Evolutionary conservation across 768 basidiomycete species (phyloP).

Genomic region (Macrolepiota dolichaula): DNA sequence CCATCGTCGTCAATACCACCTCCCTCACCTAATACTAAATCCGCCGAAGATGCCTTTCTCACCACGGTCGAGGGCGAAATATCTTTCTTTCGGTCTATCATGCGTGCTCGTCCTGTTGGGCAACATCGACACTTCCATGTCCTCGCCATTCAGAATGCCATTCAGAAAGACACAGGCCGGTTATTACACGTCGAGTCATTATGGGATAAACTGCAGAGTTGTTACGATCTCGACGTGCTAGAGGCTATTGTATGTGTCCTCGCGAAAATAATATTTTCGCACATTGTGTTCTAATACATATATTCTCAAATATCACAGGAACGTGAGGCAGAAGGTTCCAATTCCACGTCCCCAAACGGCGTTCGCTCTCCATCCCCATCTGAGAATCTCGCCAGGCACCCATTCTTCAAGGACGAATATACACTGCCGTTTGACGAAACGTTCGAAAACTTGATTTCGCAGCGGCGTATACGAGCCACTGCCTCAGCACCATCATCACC

Average conservation of each 20-base stretch:
- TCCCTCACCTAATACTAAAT: slow-evolving; percentile 10
- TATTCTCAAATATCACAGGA: slow-evolving; percentile 27
- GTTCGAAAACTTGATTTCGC: slow-evolving; percentile 56
- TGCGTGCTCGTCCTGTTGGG: slow-evolving; percentile 79
- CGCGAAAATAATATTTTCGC: slow-evolving; percentile 13
- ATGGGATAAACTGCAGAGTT: slow-evolving; percentile 70
- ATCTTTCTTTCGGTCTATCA: slow-evolving; percentile 78
- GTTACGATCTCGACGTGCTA: slow-evolving; percentile 73
- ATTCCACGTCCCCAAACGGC: slow-evolving; percentile 38
- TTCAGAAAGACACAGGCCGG: slow-evolving; percentile 67
- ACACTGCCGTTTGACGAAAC: slow-evolving; percentile 55
- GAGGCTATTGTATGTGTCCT: slow-evolving; percentile 58
- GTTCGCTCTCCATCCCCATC: slow-evolving; percentile 67
- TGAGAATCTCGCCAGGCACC: slow-evolving; percentile 65
- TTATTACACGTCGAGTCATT: slow-evolving; percentile 58
- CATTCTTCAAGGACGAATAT: slow-evolving; percentile 74
- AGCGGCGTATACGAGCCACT: slow-evolving; percentile 61
- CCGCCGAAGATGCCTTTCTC: slow-evolving; percentile 43
- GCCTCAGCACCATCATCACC: slow-evolving; percentile 64
- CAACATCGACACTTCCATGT: slow-evolving; percentile 82
- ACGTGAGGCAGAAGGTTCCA: slow-evolving; percentile 34
- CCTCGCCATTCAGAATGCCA: slow-evolving; percentile 68
- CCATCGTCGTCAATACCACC: slow-evolving; percentile 13
- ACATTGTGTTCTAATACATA: background rate
- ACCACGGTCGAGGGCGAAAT: slow-evolving; percentile 81